Base-by-base conservation (phyloP, 768 basidiomycete species). In the Termitomyces sp. region DNA sequence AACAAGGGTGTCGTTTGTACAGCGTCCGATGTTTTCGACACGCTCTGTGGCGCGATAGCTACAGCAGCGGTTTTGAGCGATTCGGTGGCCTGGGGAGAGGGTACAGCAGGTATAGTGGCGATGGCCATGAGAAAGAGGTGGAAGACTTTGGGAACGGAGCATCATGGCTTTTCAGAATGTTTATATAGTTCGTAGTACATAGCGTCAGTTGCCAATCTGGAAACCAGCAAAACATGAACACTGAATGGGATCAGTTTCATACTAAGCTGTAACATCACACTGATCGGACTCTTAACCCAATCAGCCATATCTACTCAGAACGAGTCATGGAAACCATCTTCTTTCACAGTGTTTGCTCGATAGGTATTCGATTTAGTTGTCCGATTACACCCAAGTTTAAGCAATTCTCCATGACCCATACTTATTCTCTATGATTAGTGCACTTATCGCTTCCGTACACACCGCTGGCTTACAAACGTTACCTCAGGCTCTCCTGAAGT, bases 1-100 rank as follows among this genome's bases (percentile, higher is more conserved):
- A 90, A 66, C 50, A 90, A 72, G 20, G 74, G 67, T 3, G 72
- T 68, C 39, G 59, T 51, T 22, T 65, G 64, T 26, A 59, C 32
- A 29, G 39, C 16, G 8, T 60, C 58, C 48, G 63, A 39, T 62
- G 64, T 22, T 43, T 63, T 61, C 54, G 65, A 63, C 27, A 59
- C 59, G 36, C 61, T 56, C 41, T 53, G 53, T 29, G 63, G 58
- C 37, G 60, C 56, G 34, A 63, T 48, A 34, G 65, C 52, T 44
- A 64, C 55, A 53, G 62, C 64, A 44, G 67, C 64, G 26, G 64
- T 56, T 42, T 66, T 67, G 20, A 67, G 64, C 52, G 65, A 59
- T 49, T 64, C 59, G 43, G 58, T 54, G 20, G 55, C 24, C 36
- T 27, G 39, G 7, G 52, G 29, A 34, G 32, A 36, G n/a, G 34